These are phyloP conservation scores for Fusarium neocosmosporiellum DNA, from an alignment of 2,329 filamentous ascomycete species.

Conservation along the genomic window DNA sequence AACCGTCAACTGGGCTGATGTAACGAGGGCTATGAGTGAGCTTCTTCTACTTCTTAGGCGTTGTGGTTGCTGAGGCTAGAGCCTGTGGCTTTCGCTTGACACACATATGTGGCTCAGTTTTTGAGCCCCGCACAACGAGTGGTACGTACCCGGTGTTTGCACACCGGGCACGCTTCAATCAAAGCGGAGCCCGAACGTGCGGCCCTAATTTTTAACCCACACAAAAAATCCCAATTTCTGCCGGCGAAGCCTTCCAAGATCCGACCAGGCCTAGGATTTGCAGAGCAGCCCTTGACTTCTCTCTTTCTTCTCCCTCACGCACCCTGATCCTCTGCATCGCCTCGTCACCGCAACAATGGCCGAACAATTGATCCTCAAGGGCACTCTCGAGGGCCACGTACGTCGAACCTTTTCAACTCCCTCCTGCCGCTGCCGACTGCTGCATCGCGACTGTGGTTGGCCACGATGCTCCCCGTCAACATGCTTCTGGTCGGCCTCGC, in stretches of 20 bases:
- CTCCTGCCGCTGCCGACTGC: conserved; percentile 27
- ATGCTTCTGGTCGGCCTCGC: conserved; percentile 21
- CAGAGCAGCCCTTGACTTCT: conserved; percentile 46
- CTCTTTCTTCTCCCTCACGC: conserved; percentile 50
- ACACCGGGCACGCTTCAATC: conserved; percentile 5
- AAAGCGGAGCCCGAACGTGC: conserved; percentile 44
- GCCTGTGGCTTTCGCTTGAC: not conserved
- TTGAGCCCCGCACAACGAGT: conserved; percentile 13
- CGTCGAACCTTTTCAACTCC: conserved; percentile 52
- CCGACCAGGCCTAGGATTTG: conserved; percentile 45
- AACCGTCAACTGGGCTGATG: not conserved
- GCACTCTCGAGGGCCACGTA: conserved; percentile 97
- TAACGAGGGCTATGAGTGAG: not conserved
- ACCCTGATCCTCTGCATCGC: conserved; percentile 52
- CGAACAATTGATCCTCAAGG: conserved; percentile 96
- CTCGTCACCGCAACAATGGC: conserved; percentile 73
- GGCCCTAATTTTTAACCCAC: conserved; percentile 65
- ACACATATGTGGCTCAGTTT: not conserved
- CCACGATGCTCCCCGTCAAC: conserved; percentile 23
- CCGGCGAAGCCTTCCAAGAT: conserved; percentile 43
- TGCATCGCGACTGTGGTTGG: conserved; percentile 32
- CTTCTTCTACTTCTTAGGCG: not conserved
- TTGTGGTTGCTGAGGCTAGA: not conserved
- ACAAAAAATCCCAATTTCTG: conserved; percentile 61
- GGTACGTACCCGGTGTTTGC: conserved; percentile 27